Conservation (phyloP, 495 filamentous ascomycete species). For the Neurospora pannonica region DNA sequence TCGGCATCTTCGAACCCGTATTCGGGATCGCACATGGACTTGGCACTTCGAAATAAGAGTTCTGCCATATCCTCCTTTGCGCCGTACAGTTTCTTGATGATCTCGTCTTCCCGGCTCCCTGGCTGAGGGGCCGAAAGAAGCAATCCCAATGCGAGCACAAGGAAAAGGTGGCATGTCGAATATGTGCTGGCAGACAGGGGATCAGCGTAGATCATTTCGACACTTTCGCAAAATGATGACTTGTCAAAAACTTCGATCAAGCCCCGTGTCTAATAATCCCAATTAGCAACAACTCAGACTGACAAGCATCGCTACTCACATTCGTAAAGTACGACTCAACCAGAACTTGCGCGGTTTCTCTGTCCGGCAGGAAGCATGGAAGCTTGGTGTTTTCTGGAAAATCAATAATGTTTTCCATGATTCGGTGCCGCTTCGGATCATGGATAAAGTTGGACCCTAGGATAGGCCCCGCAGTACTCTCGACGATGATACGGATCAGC, state of each 20-base stretch:
- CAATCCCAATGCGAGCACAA: constrained; percentile 51
- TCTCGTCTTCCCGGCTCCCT: constrained; percentile 35
- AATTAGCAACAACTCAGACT: constrained; percentile 5
- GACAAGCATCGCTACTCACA: constrained; percentile 25
- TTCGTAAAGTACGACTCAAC: constrained; percentile 52
- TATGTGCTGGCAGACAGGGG: constrained; percentile 38
- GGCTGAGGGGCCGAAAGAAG: constrained; percentile 43
- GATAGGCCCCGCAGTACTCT: constrained; percentile 48
- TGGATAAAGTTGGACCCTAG: constrained; percentile 52
- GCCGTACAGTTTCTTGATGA: constrained; percentile 42
- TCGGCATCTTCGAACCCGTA: constrained; percentile 53
- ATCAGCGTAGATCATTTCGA: constrained; percentile 45
- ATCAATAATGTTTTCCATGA: constrained; percentile 51
- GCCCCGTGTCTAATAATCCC: constrained; percentile 40
- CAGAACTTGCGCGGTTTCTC: constrained; percentile 42
- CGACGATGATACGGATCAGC: constrained; percentile 63
- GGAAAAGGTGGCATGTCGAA: constrained; percentile 45
- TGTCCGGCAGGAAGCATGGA: constrained; percentile 45
- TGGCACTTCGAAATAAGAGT: constrained; percentile 50
- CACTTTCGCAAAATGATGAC: constrained; percentile 33
- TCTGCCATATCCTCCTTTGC: constrained; percentile 43
- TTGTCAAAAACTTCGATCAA: constrained; percentile 48
- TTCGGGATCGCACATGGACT: constrained; percentile 42
- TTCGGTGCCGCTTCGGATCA: constrained; percentile 59
- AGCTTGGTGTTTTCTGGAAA: constrained; percentile 34